Evolutionary conservation across 805 yeast genomes (phyloP).

Genomic region (Starmerella lactis-condensi): DNA sequence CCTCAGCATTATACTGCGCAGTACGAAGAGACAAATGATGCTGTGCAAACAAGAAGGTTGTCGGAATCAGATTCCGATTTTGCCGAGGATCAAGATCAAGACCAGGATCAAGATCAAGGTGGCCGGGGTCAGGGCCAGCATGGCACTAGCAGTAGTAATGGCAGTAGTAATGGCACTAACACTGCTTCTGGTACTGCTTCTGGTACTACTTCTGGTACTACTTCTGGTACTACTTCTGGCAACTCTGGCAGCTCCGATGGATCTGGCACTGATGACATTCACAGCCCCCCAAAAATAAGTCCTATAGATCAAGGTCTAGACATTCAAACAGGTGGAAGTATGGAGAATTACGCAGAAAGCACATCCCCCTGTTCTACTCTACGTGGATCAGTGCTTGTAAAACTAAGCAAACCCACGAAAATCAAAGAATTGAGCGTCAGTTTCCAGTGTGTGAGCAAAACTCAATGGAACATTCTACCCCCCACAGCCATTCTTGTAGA

Average conservation of each 20-base stretch:
- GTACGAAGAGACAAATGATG: not conserved
- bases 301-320: slow-evolving; percentile 3
- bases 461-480: slow-evolving; percentile 75
- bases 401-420: slow-evolving; percentile 54
- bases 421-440: slow-evolving; percentile 45
- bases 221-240: too few relatives aligned
- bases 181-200: too few relatives aligned
- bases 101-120: not conserved
- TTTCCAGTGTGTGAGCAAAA: slow-evolving; percentile 50
- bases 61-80: slow-evolving; percentile 1
- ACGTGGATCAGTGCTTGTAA: slow-evolving; percentile 56
- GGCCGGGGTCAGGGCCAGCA: not conserved
- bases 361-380: slow-evolving; percentile 31
- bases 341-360: not conserved
- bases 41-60: not conserved
- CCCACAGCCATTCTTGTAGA: slow-evolving; percentile 18
- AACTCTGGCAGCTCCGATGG: too few relatives aligned
- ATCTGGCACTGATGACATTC: too few relatives aligned
- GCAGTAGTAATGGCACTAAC: too few relatives aligned
- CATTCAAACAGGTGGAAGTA: slow-evolving; percentile 7
- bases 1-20: not conserved
- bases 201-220: too few relatives aligned
- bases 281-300: too few relatives aligned
- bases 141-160: too few relatives aligned
- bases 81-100: slow-evolving; percentile 1